Evolutionary conservation across 1,139 yeast species (phyloP).

Genomic region (Taphrina sp.): DNA sequence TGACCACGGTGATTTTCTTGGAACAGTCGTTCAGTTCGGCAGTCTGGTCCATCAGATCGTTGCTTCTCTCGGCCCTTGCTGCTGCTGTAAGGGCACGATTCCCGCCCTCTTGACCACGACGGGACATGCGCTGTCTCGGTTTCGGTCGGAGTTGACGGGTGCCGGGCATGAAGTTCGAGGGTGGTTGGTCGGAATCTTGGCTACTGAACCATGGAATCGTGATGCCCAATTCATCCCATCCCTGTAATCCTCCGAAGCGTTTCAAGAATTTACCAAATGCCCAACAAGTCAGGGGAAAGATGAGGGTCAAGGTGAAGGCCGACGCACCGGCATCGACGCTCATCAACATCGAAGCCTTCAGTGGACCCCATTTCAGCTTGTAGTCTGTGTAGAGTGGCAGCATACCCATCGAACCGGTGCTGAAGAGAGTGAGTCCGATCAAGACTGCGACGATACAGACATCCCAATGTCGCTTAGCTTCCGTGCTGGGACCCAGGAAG

Average conservation of each 20-base stretch:
- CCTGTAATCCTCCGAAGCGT: conserved; percentile 28
- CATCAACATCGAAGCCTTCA: conserved; percentile 29
- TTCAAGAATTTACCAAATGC: conserved; percentile 26
- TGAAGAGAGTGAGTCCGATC: conserved; percentile 28
- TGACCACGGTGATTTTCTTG: conserved; percentile 32
- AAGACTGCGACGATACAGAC: conserved; percentile 29
- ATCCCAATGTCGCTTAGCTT: conserved; percentile 33
- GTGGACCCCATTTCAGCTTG: conserved; percentile 30
- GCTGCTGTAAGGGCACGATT: background rate
- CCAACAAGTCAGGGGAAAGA: conserved; percentile 33
- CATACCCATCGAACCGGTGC: conserved; percentile 33
- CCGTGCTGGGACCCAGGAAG: conserved; percentile 26
- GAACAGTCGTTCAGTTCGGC: conserved; percentile 9
- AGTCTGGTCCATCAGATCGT: background rate
- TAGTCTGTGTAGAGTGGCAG: conserved; percentile 32
- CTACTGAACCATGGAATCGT: conserved; percentile 22
- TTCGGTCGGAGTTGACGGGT: background rate
- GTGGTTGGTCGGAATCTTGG: conserved; percentile 15
- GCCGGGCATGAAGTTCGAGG: conserved; percentile 11
- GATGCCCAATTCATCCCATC: conserved; percentile 18
- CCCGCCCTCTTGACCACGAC: background rate
- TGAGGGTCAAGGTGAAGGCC: conserved; percentile 28
- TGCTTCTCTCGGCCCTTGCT: no score
- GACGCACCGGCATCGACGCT: conserved; percentile 33
- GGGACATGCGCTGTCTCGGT: background rate